A percentile compares a stretch with the other conserved stretches of the same genome.
Conservation (phyloP, 306 rosid species). For the Cyclanthera cordifolia region DNA sequence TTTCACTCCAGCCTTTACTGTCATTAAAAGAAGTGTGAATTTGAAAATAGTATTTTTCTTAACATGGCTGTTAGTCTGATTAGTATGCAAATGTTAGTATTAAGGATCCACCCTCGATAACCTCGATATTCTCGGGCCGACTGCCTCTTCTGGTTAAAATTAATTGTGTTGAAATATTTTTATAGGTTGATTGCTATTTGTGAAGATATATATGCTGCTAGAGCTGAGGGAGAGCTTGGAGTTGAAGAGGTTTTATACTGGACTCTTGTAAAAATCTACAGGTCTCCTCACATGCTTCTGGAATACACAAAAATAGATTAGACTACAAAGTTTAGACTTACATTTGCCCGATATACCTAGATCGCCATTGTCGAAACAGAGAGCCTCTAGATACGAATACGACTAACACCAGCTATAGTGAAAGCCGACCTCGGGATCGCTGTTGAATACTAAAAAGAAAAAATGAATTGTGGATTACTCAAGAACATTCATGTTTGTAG, state of each 20-base stretch:
- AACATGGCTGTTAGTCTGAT: background rate
- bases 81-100: too few relatives aligned
- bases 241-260: conserved; percentile 92
- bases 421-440: background rate
- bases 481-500: background rate
- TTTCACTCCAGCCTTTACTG: background rate
- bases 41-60: too few relatives aligned
- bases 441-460: background rate
- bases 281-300: conserved; percentile 95
- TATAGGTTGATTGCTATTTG: conserved; percentile 88
- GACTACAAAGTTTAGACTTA: conserved; percentile 6
- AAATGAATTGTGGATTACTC: conserved; percentile 11
- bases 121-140: background rate
- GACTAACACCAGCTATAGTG: conserved; percentile 9
- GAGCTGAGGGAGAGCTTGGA: conserved; percentile 99
- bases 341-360: background rate
- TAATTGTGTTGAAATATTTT: conserved; percentile 13
- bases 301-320: conserved; percentile 84
- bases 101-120: background rate
- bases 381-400: conserved; percentile 3
- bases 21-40: background rate
- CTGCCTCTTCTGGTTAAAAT: background rate
- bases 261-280: conserved; percentile 90
- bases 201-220: conserved; percentile 93
- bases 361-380: background rate